phyloP scores from a whole-genome alignment of 2,329 filamentous ascomycete species.

The Aureobasidium uvarum region DNA sequence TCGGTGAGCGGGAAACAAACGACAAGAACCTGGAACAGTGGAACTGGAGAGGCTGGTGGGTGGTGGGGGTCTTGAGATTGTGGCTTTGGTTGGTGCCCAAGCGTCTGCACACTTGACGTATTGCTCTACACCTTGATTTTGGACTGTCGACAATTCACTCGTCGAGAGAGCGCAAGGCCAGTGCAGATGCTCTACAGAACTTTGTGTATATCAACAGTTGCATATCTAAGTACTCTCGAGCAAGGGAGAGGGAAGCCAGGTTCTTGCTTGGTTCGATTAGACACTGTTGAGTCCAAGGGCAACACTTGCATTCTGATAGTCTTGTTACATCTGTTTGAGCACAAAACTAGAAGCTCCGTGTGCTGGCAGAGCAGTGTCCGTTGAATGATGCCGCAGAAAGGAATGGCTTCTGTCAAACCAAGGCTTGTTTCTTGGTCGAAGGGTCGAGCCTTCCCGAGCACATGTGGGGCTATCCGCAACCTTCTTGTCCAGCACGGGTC shows the following conservation, averaged over 20 bases:
- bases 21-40: conserved; percentile 9
- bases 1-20: conserved; percentile 17
- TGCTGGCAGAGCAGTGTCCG: neutral
- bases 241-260: neutral
- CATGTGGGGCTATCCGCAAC: conserved; percentile 23
- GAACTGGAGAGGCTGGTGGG: conserved; percentile 20
- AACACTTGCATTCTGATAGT: too few relatives aligned
- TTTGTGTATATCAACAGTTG: neutral
- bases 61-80: conserved; percentile 23
- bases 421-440: conserved; percentile 23
- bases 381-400: neutral
- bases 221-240: too few relatives aligned
- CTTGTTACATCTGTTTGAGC: neutral
- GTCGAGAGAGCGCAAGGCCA: neutral
- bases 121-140: conserved; percentile 13
- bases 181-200: neutral
- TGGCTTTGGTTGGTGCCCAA: conserved; percentile 25
- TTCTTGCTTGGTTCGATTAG: neutral
- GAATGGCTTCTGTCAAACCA: conserved; percentile 8
- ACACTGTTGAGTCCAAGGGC: neutral
- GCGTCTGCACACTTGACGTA: conserved; percentile 25
- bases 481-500: conserved; percentile 22
- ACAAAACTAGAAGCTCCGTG: neutral
- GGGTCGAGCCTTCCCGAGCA: conserved; percentile 17
- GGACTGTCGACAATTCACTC: neutral